Base-by-base conservation (phyloP, 768 basidiomycete species). In the Mycena polygramma region DNA sequence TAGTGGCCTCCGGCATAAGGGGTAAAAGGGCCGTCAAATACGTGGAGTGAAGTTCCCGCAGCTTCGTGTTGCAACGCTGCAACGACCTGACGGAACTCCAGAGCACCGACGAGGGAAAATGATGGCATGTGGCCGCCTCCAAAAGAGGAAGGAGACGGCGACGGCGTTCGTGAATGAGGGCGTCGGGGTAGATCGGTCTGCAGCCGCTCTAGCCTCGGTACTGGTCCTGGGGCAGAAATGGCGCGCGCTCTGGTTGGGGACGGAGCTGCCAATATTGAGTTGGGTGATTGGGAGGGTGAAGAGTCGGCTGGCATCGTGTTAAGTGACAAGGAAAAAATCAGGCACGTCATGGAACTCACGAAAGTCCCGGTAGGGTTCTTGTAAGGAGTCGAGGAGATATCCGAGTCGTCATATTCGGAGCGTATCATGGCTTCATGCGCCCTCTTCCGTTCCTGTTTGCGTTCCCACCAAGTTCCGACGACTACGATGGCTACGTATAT, bases 21-120 rank as follows among this genome's bases (percentile, higher is more conserved):
- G 1, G 92, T 89, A 19, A 84, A 80, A 9, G 79, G 91, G 35
- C 86, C 87, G 57, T 93, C 92, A 72, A 95, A 95, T 5, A 90
- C 82, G 68, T 80, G 85, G 57, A 94, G 82, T 0, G 89, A 86
- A 0, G 87, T 81, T 0, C 84, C 83, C 2, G 89, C 86, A 13
- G 92, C 91, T 75, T 96, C 90, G 57, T 85, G 85, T 71, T 90
- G 89, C 26, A 99, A 84, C 0, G 92, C 91, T 14, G 92, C 86
- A 24, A 99, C 92, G 26, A 98, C 93, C 68, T 96, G 92, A 20
- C 96, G 88, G 81, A 99, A 99, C 80, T 99, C 98, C 52, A 99
- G 88, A 0, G 98, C 98, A 11, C 97, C 95, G 7, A 99, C 89
- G 2, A 99, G 88, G 4, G 97, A 98, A 75, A 95, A 95, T 0